Evolutionary conservation across 2,329 filamentous ascomycete species (phyloP).

Genomic region (Colletotrichum spinosum): DNA sequence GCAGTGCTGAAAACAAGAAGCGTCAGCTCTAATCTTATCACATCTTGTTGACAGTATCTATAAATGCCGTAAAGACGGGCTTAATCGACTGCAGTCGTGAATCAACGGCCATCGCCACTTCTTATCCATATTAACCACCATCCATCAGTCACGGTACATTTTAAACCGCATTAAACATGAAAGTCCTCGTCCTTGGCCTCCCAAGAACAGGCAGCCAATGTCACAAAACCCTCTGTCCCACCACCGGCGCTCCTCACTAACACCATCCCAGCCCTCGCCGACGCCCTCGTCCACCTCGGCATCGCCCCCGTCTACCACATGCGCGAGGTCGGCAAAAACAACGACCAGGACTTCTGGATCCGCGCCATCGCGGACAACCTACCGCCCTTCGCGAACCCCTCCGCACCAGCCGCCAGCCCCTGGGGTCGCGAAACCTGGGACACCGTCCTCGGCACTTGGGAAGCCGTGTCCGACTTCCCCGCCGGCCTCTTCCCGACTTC

Average conservation of each 20-base stretch:
- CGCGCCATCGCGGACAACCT: constrained; percentile 49
- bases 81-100: too few species aligned
- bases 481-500: constrained; percentile 62
- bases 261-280: constrained; percentile 42
- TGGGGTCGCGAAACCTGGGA: constrained; percentile 48
- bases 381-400: constrained; percentile 29
- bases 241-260: background rate
- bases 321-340: constrained; percentile 47
- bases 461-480: constrained; percentile 44
- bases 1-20: background rate
- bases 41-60: background rate
- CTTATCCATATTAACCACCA: background rate
- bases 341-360: constrained; percentile 48
- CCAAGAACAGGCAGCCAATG: constrained; percentile 49
- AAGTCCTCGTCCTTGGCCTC: constrained; percentile 48
- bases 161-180: constrained; percentile 39
- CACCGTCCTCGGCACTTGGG: constrained; percentile 46
- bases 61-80: too few species aligned
- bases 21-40: background rate
- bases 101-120: background rate
- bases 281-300: constrained; percentile 45
- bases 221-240: constrained; percentile 19
- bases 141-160: background rate
- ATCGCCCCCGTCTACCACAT: constrained; percentile 49
- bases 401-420: constrained; percentile 35